Base-by-base conservation (phyloP, 129 eudicot species). In the Dittrichia graveolens region DNA sequence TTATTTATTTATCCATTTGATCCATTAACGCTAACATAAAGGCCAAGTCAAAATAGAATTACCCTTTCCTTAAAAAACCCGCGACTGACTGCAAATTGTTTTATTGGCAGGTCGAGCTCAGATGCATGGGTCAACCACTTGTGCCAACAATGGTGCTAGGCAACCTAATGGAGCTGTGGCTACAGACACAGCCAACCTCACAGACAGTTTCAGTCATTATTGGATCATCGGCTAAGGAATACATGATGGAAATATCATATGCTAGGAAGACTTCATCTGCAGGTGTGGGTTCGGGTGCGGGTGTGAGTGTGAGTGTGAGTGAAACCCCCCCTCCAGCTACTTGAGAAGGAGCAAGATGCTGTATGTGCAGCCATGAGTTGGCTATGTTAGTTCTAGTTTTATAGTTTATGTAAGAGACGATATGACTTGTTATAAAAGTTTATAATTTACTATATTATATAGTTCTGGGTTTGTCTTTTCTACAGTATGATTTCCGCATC, bases 151-250 rank as follows among this genome's bases (percentile, higher is more conserved):
- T 84, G 83, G 81, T 82, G 67, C 76, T 92, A 61, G 79, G 77
- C 44, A 83, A 82, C 60, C 78, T 86, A 40, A 85, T 89, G 54
- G 96, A 92, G 43, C 53, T 76, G n/a, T 92, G 96, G 97, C 91
- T 92, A 53, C 87, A 85, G 71, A 88, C 78, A 8, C 83, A 69
- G 6, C 72, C 96, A 16, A 49, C 85, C 2, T 77, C 89, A 6
- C 83, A 86, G 52, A 81, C 77, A 41, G 83, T 86, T 54, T 76
- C 88, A 1, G 87, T 83, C 48, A 61, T 72, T 55, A 75, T 85
- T 19, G 97, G 96, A 45, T 82, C 96, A 34, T 92, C 97, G 1
- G 97, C 89, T 3, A 88, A 89, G 88, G 97, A 92, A 48, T 89
- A 88, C 74, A 91, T 89, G 78, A 89, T 88, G 97, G 86, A 83